Evolutionary conservation across 306 rosid species (phyloP), one percentile per base, ranked within the genome.

Genomic region (Cucumis melo): DNA sequence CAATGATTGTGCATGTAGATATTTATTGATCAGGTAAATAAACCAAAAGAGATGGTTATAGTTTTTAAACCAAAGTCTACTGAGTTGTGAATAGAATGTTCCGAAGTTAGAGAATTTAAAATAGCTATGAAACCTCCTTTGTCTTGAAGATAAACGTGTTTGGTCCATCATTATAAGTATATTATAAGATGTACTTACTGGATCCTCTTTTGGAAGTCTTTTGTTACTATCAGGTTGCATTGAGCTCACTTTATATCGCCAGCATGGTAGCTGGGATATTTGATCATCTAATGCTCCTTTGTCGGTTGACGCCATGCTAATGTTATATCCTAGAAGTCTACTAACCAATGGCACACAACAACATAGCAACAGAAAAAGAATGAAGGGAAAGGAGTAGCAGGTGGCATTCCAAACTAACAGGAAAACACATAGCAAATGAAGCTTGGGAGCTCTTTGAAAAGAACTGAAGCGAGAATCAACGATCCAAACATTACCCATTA

Each of bases 401-500:
- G 92, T 82, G 57, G 97, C 99, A 86, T 94, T 94, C 97, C 97
- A 94, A 66, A 92, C 88, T 65, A 94, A 91, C 56, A 94, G 82
- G 59, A 87, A 74, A 87, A 92, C 81, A 78, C 97, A 89, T 44
- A 94, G 94, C 34, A 91, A 90, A 56, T 91, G 89, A 39, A 94
- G 97, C 59, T 85, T 94, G 8, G 98, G 97, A 55, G 98, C 93
- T 56, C 83, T 85, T 38, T 78, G 80, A 78, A 92, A 89, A 3
- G 96, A 88, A 34, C 91, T 88, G 71, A 94, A 87, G 39, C 97
- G 97, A 34, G 97, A 90, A 84, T 92, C 95, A 27, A 90, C 92
- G 10, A 92, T 81, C 99, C 97, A 94, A 62, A 94, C 97, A 75
- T 94, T 94, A 7, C 99, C 99, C 97, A 94, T 94, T 80, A 94